Evolutionary conservation across 108 stramenopile genomes (phyloP), one percentile per base, ranked within the genome.

Genomic region (Cyclostephanos invisitatus): DNA sequence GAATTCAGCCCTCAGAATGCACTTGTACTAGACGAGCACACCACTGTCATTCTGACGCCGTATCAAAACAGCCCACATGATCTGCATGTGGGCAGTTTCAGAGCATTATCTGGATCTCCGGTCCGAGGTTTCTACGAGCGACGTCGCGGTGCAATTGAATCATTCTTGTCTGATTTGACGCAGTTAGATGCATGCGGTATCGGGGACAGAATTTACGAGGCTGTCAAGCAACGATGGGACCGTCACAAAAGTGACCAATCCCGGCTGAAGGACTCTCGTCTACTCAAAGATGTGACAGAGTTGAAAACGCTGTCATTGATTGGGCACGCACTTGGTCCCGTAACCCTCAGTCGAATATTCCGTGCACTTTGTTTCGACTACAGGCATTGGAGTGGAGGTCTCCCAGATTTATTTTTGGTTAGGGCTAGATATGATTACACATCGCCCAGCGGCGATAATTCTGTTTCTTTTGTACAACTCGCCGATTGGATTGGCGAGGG

Each of bases 51-150:
- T 58, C 56, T 94, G 15, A 83, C 86, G n/a, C 88, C 89, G 5
- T 94, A 89, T 59, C 93, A 94, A 77, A 73, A 81, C 25, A 88
- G 90, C 42, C 93, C 93, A 18, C 85, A 89, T 70, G 93, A 94
- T 68, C 58, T 94, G 59, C 93, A 91, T 69, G 90, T 91, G 32
- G 93, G 89, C 25, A 74, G 71, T 36, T 62, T 61, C 11, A 37
- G 50, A 50, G 22, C 53, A 47, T 51, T 51, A 53, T 40, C 62
- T 25, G 55, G 24, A 0, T 40, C 18, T 8, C 60, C 35, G 2
- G 59, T 71, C 59, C 62, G 66, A 27, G 69, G 88, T 29, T 91
- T 93, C 56, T 93, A 89, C 73, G 68, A 79, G 40, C 75, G 86
- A 29, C 74, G 86, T 22, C 65, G 75, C 11, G 0, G 40, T 14